Evolutionary conservation across 805 yeast species (phyloP), one percentile per base, ranked within the genome.

Genomic region (Schizosaccharomyces cryophilus): DNA sequence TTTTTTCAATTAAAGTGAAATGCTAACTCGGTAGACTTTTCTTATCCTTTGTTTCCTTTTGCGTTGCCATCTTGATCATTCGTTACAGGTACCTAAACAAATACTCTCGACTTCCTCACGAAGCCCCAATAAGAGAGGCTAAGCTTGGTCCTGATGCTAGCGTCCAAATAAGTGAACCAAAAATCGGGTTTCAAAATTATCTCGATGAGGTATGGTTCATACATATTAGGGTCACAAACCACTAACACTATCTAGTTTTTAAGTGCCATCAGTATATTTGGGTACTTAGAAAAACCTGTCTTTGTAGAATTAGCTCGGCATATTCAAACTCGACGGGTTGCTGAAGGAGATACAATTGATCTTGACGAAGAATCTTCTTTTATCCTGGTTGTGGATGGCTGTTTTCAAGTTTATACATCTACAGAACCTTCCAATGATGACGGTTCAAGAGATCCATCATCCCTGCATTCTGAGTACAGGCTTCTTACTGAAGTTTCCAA

Each of bases 251-350:
- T 1, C 24, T 51, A 51, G 69, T 90, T 90, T 66, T 72, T 90
- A 58, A 79, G 86, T 60, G 97, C 96, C 2, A 86, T 93, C 64
- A 88, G 87, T 71, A 84, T 93, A 5, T 93, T 90, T 73, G 97
- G 97, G 1, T 90, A 90, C 70, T 75, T 90, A 59, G 97, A 90
- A 65, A 78, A 83, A 63, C 84, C 86, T 1, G 96, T 90, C 1
- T 89, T 90, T 70, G 94, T 89, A 68, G 97, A 89, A 67, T 77
- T 90, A 66, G 89, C 97, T 2, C 83, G 85, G 68, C 84, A 84
- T 63, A 87, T 90, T 87, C 86, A 86, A 61, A 90, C 97, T 0
- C 87, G 87, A 68, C 84, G 85, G 63, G 69, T 90, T 47, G 82
- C 82, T 31, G 77, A 79, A 4, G 90, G 87, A 45, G 97, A 90